These are phyloP conservation scores for Pestalotiopsis fici DNA, from an alignment of 2,329 filamentous ascomycete genomes.

Conservation along the genomic window DNA sequence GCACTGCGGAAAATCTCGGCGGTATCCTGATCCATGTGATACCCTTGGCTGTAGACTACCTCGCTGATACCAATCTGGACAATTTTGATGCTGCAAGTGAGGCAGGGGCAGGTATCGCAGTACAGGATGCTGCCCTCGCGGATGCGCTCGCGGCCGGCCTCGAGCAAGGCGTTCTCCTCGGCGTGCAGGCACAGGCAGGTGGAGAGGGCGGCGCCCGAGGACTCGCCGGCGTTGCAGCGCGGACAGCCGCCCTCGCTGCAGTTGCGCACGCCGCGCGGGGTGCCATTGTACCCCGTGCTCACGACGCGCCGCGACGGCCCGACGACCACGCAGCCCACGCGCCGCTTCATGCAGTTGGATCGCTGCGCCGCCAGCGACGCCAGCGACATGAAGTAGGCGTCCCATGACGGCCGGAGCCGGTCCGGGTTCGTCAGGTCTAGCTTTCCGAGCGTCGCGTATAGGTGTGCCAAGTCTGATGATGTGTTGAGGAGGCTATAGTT, in stretches of 20 bases:
- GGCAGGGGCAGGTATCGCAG: slow-evolving; percentile 93
- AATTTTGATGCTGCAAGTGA: slow-evolving; percentile 99
- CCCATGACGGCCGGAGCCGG: slow-evolving; percentile 87
- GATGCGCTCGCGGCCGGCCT: slow-evolving; percentile 90
- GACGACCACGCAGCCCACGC: slow-evolving; percentile 92
- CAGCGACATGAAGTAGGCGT: slow-evolving; percentile 98
- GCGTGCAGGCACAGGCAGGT: slow-evolving; percentile 97
- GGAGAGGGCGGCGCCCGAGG: slow-evolving; percentile 71
- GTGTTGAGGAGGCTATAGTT: slow-evolving; percentile 72
- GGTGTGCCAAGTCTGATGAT: slow-evolving; percentile 67
- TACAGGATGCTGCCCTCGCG: slow-evolving; percentile 82
- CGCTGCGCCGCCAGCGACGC: slow-evolving; percentile 87
- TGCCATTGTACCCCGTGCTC: slow-evolving; percentile 96
- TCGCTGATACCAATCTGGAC: slow-evolving; percentile 94
- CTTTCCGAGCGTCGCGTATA: slow-evolving; percentile 71
- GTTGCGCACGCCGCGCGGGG: slow-evolving; percentile 84
- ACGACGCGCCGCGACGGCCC: slow-evolving; percentile 80
- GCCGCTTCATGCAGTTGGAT: slow-evolving; percentile 97
- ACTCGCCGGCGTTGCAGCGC: slow-evolving; percentile 78
- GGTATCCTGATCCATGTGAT: slow-evolving; percentile 89
- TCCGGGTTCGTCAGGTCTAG: slow-evolving; percentile 78
- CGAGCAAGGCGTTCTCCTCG: slow-evolving; percentile 94
- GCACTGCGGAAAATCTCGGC: slow-evolving; percentile 81
- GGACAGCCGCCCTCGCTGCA: slow-evolving; percentile 90
- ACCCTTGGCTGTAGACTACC: slow-evolving; percentile 91